Evolutionary conservation across 169 alveolate genomes (phyloP), one percentile per base, ranked within the genome.

Genomic region (Toxoplasma gondii): DNA sequence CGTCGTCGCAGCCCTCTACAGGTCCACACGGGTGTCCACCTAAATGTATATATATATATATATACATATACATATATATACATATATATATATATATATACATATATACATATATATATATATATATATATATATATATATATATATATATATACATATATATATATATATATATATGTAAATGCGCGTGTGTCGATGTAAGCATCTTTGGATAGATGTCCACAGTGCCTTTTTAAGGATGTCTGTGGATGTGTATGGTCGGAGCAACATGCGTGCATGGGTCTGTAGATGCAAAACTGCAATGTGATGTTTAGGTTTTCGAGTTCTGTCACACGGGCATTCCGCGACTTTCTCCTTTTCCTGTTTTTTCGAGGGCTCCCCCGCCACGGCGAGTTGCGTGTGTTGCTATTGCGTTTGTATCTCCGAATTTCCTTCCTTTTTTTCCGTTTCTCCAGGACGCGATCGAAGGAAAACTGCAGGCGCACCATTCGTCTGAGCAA

Each of bases 401-500:
- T n/a, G 58, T 64, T 64, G 7, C 74, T 64, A 4, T 27, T 64
- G 74, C 31, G 22, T 7, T 64, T 19, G 74, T 53, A 12, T 19
- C n/a, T 64, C 29, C n/a, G 24, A 12, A 12, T 64, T 19, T 64
- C 74, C 58, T 49, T 4, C 4, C 10, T 12, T 22, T 82, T 24
- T 82, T 22, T 82, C 38, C 4, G 67, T 81, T 0, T 82, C 38
- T 41, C 0, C 94, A 95, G 93, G 98, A 97, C 80, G 97, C 96
- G 93, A 96, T 97, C 64, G 97, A 96, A 49, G 97, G 97, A 39
- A 94, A 96, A 92, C 95, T 94, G 69, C 96, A 95, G 80, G 92
- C 95, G 70, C 95, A 97, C 93, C 95, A 97, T 41, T 95, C 97
- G 36, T 91, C 97, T 41, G 96, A 95, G 44, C 98, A 97, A 70